Base-by-base conservation (phyloP, 208 protist species). In the Trypanosoma rangeli region DNA sequence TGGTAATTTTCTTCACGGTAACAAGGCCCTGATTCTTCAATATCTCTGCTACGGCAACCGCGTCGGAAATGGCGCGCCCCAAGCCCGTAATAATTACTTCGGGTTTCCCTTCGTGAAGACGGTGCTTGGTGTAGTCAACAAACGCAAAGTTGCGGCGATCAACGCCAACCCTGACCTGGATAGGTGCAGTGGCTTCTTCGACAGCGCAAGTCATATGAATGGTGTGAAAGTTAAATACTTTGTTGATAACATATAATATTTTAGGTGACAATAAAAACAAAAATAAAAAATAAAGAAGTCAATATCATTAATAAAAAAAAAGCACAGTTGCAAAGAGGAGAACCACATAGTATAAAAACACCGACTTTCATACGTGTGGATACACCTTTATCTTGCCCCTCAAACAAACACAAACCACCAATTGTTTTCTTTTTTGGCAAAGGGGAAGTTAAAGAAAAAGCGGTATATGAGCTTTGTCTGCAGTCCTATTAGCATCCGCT, bases 1-100 rank as follows among this genome's bases (percentile, higher is more conserved):
- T 95, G 57, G 74, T 76, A 68, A 95, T 95, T 73, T 83, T 89
- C 72, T 87, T 95, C 46, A 95, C 83, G 55, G 74, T 60, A 28
- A 94, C 82, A 37, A 95, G 78, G 31, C 84, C 85, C 74, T 95
- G 87, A 69, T 90, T 93, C 80, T 90, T 93, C 20, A 95, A 82
- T 18, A 95, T 82, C 74, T 95, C 90, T 16, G 81, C 87, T 48
- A 95, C 90, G 69, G 90, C 87, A 28, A 95, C 90, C 55, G 90
- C 90, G 70, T 93, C 87, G 13, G 90, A 80, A 61, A 95, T 93
- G 57, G 90, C 87, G 62, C 79, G 80, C 48, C 90, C 90, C 53
- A 95, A 83, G 44, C 82, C 90, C 54, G 90, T 93, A 64, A 95
- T 84, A 44, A 83, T 73, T 42, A 95, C 72, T 62, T 89, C 82